phyloP scores from a whole-genome alignment of 306 rosid genomes.

The Ziziphus jujuba region DNA sequence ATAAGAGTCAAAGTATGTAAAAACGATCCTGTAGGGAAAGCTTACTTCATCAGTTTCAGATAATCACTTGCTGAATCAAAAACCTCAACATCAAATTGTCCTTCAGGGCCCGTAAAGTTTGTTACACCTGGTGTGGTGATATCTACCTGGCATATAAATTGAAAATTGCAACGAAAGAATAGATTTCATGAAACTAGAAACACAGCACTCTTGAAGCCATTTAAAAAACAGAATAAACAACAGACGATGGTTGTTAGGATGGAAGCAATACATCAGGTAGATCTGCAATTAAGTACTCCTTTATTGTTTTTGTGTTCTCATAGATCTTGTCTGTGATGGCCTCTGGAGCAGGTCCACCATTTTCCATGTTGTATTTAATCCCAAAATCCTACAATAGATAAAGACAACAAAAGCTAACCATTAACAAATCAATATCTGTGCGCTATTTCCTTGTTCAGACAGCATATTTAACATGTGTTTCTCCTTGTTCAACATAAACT shows the following conservation, averaged over 20 bases:
- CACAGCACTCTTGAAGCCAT: not conserved
- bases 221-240: not conserved
- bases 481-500: not conserved
- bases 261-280: conserved; percentile 68
- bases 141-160: conserved; percentile 64
- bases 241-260: conserved; percentile 13
- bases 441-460: not conserved
- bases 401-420: conserved; percentile 13
- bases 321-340: conserved; percentile 85
- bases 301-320: conserved; percentile 76
- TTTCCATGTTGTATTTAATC: conserved; percentile 96
- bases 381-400: conserved; percentile 88
- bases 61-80: conserved; percentile 95
- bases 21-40: conserved; percentile 20
- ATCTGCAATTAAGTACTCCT: conserved; percentile 81
- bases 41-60: conserved; percentile 88
- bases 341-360: conserved; percentile 99
- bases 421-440: not conserved
- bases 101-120: conserved; percentile 85
- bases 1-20: not conserved
- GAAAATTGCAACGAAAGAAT: conserved; percentile 24
- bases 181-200: conserved; percentile 13
- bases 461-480: not conserved
- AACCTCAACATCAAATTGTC: conserved; percentile 93
- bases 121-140: conserved; percentile 58